These are phyloP conservation scores for Mycena rebaudengoi DNA, from an alignment of 768 basidiomycete genomes.

Conservation along the genomic window DNA sequence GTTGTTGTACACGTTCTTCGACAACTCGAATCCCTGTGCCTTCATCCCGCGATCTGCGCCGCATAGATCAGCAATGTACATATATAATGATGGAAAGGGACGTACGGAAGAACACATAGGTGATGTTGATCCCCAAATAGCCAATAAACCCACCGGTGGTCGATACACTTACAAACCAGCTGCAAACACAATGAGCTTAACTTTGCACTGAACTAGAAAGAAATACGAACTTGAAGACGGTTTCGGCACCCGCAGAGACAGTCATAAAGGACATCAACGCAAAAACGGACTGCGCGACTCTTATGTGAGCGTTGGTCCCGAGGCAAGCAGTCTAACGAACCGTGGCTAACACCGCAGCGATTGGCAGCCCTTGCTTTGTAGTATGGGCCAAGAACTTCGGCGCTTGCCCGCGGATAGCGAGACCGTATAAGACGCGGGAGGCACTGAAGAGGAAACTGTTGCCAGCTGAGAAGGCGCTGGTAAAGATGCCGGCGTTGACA, in stretches of 20 bases:
- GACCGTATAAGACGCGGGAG: constrained; percentile 61
- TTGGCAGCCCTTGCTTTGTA: constrained; percentile 58
- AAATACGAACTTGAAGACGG: no score
- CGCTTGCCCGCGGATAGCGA: constrained; percentile 61
- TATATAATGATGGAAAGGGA: constrained; percentile 4
- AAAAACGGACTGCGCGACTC: constrained; percentile 58
- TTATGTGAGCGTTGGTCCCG: constrained; percentile 30
- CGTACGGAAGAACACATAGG: constrained; percentile 77
- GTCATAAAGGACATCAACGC: constrained; percentile 70
- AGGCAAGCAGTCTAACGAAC: constrained; percentile 47
- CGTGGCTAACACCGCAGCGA: constrained; percentile 45
- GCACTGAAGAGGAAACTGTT: constrained; percentile 70
- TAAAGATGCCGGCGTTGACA: constrained; percentile 77
- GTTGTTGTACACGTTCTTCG: constrained; percentile 68
- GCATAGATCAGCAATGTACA: not conserved
- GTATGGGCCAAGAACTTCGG: constrained; percentile 53
- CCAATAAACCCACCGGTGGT: constrained; percentile 74
- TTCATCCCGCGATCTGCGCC: constrained; percentile 64
- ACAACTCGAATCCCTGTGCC: constrained; percentile 71
- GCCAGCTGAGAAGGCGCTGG: constrained; percentile 76
- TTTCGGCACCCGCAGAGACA: constrained; percentile 60
- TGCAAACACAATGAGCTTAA: no score
- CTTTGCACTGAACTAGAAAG: no score
- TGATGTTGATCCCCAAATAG: constrained; percentile 75
- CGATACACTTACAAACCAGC: constrained; percentile 53